Evolutionary conservation across 768 basidiomycete species (phyloP), one percentile per base, ranked within the genome.

Genomic region (Russula brevipes): DNA sequence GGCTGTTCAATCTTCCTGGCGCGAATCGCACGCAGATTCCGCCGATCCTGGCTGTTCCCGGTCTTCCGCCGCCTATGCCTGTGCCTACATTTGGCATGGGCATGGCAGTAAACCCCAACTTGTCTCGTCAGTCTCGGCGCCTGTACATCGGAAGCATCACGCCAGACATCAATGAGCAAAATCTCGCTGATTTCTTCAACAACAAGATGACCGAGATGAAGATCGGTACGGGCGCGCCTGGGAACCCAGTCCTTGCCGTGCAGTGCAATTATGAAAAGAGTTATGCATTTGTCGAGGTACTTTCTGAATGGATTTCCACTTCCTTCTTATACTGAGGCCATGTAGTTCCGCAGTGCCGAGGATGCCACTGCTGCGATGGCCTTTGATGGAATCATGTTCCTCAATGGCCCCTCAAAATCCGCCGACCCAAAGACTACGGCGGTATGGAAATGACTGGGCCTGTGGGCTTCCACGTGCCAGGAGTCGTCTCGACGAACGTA

Each of bases 231-330:
- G 88, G 87, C 35, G 84, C 82, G 19, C 84, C 90, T 30, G 94
- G 92, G 24, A 93, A 94, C 66, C 92, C 96, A 10, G 93, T 98
- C 38, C 81, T 95, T 38, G 89, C 89, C 19, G 94, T 97, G 5
- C 94, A 96, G 71, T 90, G 97, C 78, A 98, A 98, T 72, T 94
- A 94, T 70, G 97, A 98, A 75, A 99, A 98, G 81, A 94, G 93
- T 70, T 99, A 98, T 72, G 97, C 97, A 1, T 99, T 98, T 73
- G 90, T 98, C 57, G 97, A 99, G 81, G 96, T 96, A 72, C 66
- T 81, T 71, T 41, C 11, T 19, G 19, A 51, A 42, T 59, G 30
- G 38, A 39, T 60, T 45, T 46, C 69, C 35, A 60, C 45, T 68
- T 59, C 31, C 59, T 66, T 19, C 46, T 35, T 39, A 6, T 14